Conservation (phyloP, 2,329 filamentous ascomycete genomes). For the Diaporthe humulicola region DNA sequence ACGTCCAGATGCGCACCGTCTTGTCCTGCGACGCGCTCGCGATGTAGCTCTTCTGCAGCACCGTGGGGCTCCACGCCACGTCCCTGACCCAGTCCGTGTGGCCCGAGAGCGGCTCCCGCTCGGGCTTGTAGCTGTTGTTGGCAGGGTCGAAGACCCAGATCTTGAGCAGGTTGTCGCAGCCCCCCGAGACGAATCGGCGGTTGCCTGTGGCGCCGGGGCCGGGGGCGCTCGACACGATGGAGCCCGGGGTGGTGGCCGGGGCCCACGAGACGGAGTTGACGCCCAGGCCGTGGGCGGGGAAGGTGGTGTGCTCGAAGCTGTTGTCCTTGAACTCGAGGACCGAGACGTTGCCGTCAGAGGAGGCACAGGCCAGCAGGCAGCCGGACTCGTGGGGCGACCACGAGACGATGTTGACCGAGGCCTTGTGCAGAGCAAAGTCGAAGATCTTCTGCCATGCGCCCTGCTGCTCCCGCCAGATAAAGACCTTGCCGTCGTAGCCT, state of each 20-base stretch:
- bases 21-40: constrained; percentile 96
- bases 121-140: constrained; percentile 72
- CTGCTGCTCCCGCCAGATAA: constrained; percentile 95
- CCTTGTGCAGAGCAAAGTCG: constrained; percentile 93
- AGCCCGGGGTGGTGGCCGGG: constrained; percentile 85
- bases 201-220: constrained; percentile 72
- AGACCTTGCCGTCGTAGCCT: constrained; percentile 96
- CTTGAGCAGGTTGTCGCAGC: constrained; percentile 93
- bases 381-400: constrained; percentile 98
- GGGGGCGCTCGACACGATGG: constrained; percentile 81
- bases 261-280: constrained; percentile 98
- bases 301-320: constrained; percentile 89
- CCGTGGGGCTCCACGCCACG: constrained; percentile 95
- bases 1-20: constrained; percentile 97
- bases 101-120: constrained; percentile 77
- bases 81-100: constrained; percentile 98
- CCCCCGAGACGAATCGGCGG: constrained; percentile 92
- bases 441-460: constrained; percentile 87
- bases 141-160: constrained; percentile 86
- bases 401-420: constrained; percentile 94
- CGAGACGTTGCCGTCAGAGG: constrained; percentile 91
- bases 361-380: constrained; percentile 94
- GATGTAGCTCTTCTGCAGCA: constrained; percentile 96
- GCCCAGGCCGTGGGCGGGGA: constrained; percentile 91
- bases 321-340: constrained; percentile 98